Percentiles rank a stretch among this genome's conserved stretches.
phyloP scores from a whole-genome alignment of 129 eudicot genomes.

The Daucus carota region DNA sequence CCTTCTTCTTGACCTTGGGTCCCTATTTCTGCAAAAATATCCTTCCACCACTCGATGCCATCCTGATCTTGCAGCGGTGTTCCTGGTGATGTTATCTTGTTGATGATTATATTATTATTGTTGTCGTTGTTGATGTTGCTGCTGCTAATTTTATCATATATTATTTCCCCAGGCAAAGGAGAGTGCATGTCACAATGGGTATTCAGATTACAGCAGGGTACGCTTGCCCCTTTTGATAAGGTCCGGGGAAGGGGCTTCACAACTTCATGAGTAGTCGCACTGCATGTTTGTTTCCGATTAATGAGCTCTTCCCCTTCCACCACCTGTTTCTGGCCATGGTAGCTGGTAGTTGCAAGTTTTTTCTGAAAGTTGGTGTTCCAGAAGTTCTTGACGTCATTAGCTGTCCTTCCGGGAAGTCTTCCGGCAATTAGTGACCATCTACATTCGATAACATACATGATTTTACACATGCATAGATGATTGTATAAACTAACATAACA shows the following conservation, averaged over 20 bases:
- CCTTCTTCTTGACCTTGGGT: not conserved
- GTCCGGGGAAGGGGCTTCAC: conserved; percentile 31
- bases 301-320: not conserved
- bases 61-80: not conserved
- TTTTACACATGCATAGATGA: not conserved
- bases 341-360: not conserved
- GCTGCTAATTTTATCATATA: not conserved
- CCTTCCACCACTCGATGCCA: conserved; percentile 8
- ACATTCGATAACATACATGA: not conserved
- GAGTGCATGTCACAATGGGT: not conserved
- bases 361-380: conserved; percentile 43
- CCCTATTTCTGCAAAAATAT: not conserved
- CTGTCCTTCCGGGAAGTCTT: conserved; percentile 63
- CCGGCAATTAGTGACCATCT: conserved; percentile 70
- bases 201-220: not conserved
- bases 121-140: not conserved
- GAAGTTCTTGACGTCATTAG: conserved; percentile 56
- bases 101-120: not conserved
- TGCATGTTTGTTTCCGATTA: not conserved
- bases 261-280: not conserved
- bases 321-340: not conserved
- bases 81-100: not conserved
- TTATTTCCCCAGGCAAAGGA: not conserved
- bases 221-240: conserved; percentile 16
- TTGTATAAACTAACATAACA: no score